A percentile compares a stretch with the other conserved stretches of the same genome.
phyloP scores from a whole-genome alignment of 2,329 filamentous ascomycete species.

The Passalora sequoiae region DNA sequence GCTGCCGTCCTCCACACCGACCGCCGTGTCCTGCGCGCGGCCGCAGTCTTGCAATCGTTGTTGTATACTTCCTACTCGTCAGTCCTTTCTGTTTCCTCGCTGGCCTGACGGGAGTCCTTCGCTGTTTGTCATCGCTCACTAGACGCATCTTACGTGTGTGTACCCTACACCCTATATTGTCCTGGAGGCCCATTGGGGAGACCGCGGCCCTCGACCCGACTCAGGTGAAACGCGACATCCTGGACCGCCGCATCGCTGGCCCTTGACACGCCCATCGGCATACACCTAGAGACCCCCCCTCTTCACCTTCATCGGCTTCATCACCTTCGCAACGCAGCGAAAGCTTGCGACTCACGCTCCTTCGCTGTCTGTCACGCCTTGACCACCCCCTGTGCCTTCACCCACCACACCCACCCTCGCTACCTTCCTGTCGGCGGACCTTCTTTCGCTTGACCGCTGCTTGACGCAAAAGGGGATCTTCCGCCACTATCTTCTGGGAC shows the following conservation, averaged over 20 bases:
- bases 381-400: background rate
- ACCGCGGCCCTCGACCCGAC: too few relatives aligned
- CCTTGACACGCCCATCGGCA: background rate
- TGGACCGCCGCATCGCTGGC: background rate
- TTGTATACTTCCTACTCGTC: too few relatives aligned
- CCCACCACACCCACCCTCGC: background rate
- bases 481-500: too few relatives aligned
- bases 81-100: background rate
- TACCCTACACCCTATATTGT: too few relatives aligned
- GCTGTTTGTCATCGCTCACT: too few relatives aligned
- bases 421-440: background rate
- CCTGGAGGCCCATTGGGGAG: too few relatives aligned
- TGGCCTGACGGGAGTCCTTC: background rate
- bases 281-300: constrained; percentile 2
- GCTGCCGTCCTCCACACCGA: background rate
- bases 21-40: background rate
- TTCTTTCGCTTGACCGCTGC: background rate
- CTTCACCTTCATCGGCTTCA: too few relatives aligned
- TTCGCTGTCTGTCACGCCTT: background rate
- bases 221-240: background rate
- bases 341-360: background rate
- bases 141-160: too few relatives aligned
- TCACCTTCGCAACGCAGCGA: background rate
- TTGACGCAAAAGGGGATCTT: constrained; percentile 1
- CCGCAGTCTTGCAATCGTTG: background rate